Evolutionary conservation across 2,329 filamentous ascomycete genomes (phyloP), one percentile per base, ranked within the genome.

Genomic region (Colletotrichum gloeosporioides): DNA sequence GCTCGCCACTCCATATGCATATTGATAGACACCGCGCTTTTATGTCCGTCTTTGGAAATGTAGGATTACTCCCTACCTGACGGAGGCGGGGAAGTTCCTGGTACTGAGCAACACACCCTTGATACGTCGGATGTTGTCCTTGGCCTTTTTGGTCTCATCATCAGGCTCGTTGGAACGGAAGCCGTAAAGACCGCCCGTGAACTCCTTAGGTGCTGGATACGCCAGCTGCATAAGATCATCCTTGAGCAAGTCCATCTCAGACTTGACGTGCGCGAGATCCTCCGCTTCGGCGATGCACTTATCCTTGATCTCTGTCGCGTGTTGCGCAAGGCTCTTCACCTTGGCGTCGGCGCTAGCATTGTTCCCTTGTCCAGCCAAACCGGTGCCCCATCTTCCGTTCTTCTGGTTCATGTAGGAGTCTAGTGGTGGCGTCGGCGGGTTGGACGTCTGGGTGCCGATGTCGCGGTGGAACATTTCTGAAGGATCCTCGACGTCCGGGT

Each of bases 391-490:
- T 53, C n/a, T 22, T 22, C 44, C 44, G 12, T 53, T 22, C 39
- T 49, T 49, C 44, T 53, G 44, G 44, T 53, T n/a, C 44, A 53
- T 53, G 44, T 53, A 53, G n/a, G 44, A 53, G 44, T n/a, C 59
- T 34, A 63, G 59, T n/a, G 10, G n/a, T 31, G 78, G 74, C 34
- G 76, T 75, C 15, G 77, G 66, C 68, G 82, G 79, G 62, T 81
- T 80, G 27, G 92, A 92, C 1, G 95, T 97, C 84, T 97, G 95
- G 2, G 95, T 94, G 78, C 94, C 94, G 76, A 95, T 90, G 81
- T 97, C 95, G 62, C 94, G 92, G 83, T 96, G 94, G 85, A 95
- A 97, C 77, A 96, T 90, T 83, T 96, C 95, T 1, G 93, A 92
- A 1, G 95, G 95, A 79, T 93, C 92, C 77, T 90, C 90, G 74